Conservation (phyloP, 2,329 filamentous ascomycete species). For the Trichoderma cornu-damae region DNA sequence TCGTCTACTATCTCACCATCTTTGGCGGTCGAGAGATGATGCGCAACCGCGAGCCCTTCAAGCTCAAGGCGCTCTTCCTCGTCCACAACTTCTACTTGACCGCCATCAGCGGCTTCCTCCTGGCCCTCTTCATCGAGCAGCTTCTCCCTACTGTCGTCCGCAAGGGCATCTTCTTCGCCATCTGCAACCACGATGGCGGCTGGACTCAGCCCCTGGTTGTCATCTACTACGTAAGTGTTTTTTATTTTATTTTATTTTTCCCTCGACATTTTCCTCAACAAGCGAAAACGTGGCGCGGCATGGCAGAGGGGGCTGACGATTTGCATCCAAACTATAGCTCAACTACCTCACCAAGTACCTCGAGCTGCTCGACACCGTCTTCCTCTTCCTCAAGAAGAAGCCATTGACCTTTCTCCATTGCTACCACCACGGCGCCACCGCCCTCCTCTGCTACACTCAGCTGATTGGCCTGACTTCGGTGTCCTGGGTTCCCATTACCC, state of each 20-base stretch:
- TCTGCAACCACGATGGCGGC: conserved; percentile 74
- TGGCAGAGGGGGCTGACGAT: conserved; percentile 35
- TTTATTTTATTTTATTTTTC: too few species aligned
- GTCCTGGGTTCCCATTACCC: conserved; percentile 88
- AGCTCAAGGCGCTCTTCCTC: conserved; percentile 86
- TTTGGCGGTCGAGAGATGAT: conserved; percentile 90
- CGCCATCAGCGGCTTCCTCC: conserved; percentile 70
- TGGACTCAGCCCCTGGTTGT: conserved; percentile 93
- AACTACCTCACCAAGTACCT: conserved; percentile 99
- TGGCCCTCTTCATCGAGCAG: conserved; percentile 87
- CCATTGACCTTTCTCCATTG: conserved; percentile 97
- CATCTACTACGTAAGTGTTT: conserved; percentile 92
- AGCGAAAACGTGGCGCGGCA: neutral
- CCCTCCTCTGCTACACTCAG: conserved; percentile 96
- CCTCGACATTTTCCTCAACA: neutral
- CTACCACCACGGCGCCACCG: conserved; percentile 96
- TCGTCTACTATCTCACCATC: conserved; percentile 88
- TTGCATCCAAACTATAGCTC: conserved; percentile 51
- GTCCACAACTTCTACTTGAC: conserved; percentile 96
- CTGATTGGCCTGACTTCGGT: conserved; percentile 88
- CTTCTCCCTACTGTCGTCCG: conserved; percentile 76
- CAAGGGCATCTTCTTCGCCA: conserved; percentile 80
- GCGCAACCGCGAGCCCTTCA: conserved; percentile 78
- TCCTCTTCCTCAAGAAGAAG: conserved; percentile 99
- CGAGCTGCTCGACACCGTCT: conserved; percentile 90